Evolutionary conservation across 345 rosid genomes (phyloP).

Genomic region (Salix koriyanagi): DNA sequence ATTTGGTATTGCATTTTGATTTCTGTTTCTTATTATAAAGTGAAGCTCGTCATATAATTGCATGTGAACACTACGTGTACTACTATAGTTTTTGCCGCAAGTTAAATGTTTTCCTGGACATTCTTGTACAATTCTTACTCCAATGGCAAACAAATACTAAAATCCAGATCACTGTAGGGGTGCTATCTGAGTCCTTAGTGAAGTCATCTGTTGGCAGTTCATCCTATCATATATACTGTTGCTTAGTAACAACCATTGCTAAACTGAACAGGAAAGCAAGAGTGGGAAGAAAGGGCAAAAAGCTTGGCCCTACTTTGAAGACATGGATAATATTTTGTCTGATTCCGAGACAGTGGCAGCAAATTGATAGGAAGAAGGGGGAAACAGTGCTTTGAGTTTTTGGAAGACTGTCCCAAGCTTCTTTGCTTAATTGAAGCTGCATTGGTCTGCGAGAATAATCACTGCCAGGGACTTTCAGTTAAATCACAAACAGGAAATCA

Average conservation of each 20-base stretch:
- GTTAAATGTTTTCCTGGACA: too few species aligned
- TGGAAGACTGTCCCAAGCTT: neutral
- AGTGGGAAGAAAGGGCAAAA: slow-evolving; percentile 34
- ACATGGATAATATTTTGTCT: slow-evolving; percentile 57
- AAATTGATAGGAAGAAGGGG: slow-evolving; percentile 17
- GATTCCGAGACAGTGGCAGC: slow-evolving; percentile 36
- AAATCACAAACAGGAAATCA: neutral
- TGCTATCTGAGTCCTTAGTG: neutral
- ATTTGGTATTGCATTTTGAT: neutral
- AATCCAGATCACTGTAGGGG: neutral
- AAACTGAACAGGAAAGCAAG: slow-evolving; percentile 54
- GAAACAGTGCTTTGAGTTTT: neutral
- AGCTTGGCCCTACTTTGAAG: slow-evolving; percentile 76
- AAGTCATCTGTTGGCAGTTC: neutral
- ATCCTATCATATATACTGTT: neutral
- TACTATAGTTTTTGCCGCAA: neutral
- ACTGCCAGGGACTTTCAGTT: neutral
- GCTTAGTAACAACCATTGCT: neutral
- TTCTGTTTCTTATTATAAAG: neutral
- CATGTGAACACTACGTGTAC: neutral
- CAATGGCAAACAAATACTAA: neutral
- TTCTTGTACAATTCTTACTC: too few species aligned
- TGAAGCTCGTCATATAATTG: neutral
- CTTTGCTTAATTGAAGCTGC: neutral
- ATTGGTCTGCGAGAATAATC: neutral